Conservation (phyloP, 345 rosid species). For the Clarkia xantiana region DNA sequence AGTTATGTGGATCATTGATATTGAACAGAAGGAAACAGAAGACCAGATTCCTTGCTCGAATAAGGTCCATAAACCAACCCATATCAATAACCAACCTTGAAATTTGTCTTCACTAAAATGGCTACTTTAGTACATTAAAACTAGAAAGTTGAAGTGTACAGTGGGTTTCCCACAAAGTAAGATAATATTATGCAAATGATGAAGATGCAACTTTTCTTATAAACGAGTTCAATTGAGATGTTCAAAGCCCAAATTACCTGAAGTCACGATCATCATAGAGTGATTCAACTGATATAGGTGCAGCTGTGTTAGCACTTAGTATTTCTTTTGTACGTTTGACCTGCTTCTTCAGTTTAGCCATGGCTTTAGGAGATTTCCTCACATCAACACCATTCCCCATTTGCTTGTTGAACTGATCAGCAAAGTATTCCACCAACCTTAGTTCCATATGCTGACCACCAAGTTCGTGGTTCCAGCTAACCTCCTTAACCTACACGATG, state of each 20-base stretch:
- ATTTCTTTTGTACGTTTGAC: slow-evolving; percentile 98
- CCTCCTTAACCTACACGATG: slow-evolving; percentile 74
- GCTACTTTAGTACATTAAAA: no score
- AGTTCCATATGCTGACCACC: slow-evolving; percentile 92
- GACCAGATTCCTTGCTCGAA: no score
- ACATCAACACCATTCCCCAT: slow-evolving; percentile 84
- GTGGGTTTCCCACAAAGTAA: background rate
- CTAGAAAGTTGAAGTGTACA: no score
- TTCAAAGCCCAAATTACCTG: slow-evolving; percentile 33
- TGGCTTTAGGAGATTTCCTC: slow-evolving; percentile 80
- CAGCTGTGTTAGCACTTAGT: slow-evolving; percentile 77
- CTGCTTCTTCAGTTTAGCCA: slow-evolving; percentile 98
- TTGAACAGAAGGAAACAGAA: no score
- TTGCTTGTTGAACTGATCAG: slow-evolving; percentile 91
- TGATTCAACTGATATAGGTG: slow-evolving; percentile 94
- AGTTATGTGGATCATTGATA: no score
- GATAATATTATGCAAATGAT: background rate
- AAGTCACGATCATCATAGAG: slow-evolving; percentile 85
- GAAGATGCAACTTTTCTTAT: background rate
- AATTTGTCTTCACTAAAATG: no score
- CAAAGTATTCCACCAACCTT: slow-evolving; percentile 74
- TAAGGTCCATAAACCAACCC: no score
- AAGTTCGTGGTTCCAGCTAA: slow-evolving; percentile 88
- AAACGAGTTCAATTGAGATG: background rate
- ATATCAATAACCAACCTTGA: no score